Percentiles rank a stretch among this genome's conserved stretches.
Evolutionary conservation across 306 rosid genomes (phyloP).

Genomic region (Comarum palustre): DNA sequence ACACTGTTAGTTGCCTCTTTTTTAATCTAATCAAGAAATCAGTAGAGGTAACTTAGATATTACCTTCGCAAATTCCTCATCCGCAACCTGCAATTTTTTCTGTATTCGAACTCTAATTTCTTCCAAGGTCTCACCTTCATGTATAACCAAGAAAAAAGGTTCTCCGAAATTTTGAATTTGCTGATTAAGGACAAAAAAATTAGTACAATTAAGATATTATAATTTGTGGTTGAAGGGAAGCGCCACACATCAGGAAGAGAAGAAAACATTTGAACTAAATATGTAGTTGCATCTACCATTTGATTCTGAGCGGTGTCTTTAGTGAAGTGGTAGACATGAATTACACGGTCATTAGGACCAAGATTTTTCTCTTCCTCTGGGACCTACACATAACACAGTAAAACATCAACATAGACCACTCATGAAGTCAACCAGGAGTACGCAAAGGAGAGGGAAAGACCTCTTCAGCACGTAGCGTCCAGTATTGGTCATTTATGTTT

Average conservation of each 20-base stretch:
- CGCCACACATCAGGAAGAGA: neutral
- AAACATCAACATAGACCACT: neutral
- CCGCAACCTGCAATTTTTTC: slow-evolving; percentile 73
- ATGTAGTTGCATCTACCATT: slow-evolving; percentile 44
- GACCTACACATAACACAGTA: slow-evolving; percentile 38
- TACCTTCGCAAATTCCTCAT: slow-evolving; percentile 87
- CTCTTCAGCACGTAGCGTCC: slow-evolving; percentile 96
- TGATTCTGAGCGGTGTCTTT: slow-evolving; percentile 78
- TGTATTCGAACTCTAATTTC: slow-evolving; percentile 70
- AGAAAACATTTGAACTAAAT: slow-evolving; percentile 12
- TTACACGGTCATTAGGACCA: slow-evolving; percentile 66
- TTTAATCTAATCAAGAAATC: slow-evolving; percentile 19
- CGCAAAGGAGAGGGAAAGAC: slow-evolving; percentile 24
- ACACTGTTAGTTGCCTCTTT: slow-evolving; percentile 2
- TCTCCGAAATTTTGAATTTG: slow-evolving; percentile 92
- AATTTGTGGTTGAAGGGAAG: neutral
- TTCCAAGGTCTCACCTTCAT: slow-evolving; percentile 70
- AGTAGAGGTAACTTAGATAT: slow-evolving; percentile 9
- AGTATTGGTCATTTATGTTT: slow-evolving; percentile 84
- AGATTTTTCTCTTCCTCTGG: slow-evolving; percentile 88
- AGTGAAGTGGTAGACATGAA: slow-evolving; percentile 84
- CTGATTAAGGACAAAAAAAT: slow-evolving; percentile 37
- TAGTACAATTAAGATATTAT: neutral
- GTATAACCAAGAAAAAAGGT: slow-evolving; percentile 88
- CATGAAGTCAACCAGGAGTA: neutral